Evolutionary conservation across 2,329 filamentous ascomycete genomes (phyloP).

Genomic region (Botrytis deweyae): DNA sequence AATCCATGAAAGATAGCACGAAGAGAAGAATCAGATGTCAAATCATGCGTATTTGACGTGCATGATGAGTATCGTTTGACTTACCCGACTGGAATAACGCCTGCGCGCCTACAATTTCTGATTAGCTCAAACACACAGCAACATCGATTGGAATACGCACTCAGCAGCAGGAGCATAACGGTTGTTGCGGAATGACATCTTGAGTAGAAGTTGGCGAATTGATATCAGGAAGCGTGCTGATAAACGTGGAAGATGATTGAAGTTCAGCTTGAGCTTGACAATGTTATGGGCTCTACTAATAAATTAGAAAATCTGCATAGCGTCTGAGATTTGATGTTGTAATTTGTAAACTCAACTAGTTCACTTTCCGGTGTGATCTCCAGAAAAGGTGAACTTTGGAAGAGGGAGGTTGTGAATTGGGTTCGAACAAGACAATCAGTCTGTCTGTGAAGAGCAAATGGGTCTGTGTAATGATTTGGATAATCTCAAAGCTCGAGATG

Average conservation of each 20-base stretch:
- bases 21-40: neutral
- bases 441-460: too few relatives aligned
- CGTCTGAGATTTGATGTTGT: neutral
- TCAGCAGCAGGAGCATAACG: neutral
- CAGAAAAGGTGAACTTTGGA: neutral
- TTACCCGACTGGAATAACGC: conserved; percentile 1
- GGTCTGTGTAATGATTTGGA: neutral
- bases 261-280: neutral
- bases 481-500: neutral
- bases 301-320: neutral
- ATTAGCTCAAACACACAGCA: neutral
- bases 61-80: neutral
- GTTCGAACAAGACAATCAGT: neutral
- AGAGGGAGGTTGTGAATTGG: too few relatives aligned
- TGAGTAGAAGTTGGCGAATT: neutral
- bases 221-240: too few relatives aligned
- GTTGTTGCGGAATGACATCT: conserved; percentile 1
- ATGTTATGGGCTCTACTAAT: neutral
- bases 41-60: neutral
- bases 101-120: neutral
- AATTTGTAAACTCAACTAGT: neutral
- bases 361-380: too few relatives aligned
- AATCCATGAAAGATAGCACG: neutral
- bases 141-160: neutral
- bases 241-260: neutral